phyloP scores from a whole-genome alignment of 106 monocot species.

The Ottelia alismoides region DNA sequence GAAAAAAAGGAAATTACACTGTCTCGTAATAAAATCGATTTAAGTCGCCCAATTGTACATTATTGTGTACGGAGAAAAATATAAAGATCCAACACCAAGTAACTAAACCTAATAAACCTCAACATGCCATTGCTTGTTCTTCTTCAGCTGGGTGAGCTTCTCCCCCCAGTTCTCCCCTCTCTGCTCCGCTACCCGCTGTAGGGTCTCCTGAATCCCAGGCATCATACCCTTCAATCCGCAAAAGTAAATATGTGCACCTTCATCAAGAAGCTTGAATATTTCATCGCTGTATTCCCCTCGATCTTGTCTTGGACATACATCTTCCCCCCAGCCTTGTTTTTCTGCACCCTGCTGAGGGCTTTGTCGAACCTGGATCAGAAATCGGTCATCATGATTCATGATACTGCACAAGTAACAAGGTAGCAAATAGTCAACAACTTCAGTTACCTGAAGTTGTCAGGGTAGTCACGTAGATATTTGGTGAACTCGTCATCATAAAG shows the following conservation, averaged over 20 bases:
- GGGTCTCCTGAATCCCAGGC: constrained; percentile 82
- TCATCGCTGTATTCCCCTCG: constrained; percentile 87
- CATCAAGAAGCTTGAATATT: constrained; percentile 74
- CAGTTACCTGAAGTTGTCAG: constrained; percentile 76
- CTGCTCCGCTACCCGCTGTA: constrained; percentile 74
- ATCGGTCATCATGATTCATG: no score
- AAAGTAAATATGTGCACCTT: constrained; percentile 81
- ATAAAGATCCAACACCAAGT: no score
- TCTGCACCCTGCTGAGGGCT: constrained; percentile 77
- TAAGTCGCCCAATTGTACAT: no score
- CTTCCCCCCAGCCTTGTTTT: constrained; percentile 68
- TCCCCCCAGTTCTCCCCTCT: constrained; percentile 76
- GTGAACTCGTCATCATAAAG: constrained; percentile 80
- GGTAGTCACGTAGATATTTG: constrained; percentile 40
- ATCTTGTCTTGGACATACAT: constrained; percentile 97
- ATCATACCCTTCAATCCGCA: constrained; percentile 95
- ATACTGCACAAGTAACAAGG: no score
- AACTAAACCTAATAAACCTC: constrained; percentile 89
- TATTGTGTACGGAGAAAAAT: no score
- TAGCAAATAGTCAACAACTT: no score
- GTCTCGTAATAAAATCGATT: no score
- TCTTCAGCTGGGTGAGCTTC: constrained; percentile 69
- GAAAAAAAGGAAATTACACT: no score
- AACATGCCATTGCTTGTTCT: constrained; percentile 95
- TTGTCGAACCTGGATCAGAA: no score